These are phyloP conservation scores for Sclerotinia glacialis DNA, from an alignment of 2,329 filamentous ascomycete genomes.

Conservation along the genomic window DNA sequence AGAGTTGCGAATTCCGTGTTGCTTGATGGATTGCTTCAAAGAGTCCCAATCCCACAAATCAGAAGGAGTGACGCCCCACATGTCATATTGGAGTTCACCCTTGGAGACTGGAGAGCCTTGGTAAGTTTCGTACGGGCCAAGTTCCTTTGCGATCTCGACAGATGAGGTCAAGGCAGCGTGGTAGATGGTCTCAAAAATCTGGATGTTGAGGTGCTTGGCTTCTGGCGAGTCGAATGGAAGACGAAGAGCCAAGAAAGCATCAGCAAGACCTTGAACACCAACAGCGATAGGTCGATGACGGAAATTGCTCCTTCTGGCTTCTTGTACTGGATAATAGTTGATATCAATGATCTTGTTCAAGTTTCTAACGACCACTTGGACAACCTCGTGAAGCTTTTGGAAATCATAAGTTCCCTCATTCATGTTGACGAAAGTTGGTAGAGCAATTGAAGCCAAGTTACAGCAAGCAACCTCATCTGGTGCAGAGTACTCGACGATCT, in stretches of 20 bases:
- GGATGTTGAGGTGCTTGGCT: conserved; percentile 89
- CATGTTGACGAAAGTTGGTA: conserved; percentile 89
- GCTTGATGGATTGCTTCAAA: conserved; percentile 85
- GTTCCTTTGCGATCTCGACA: conserved; percentile 75
- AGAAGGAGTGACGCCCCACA: conserved; percentile 93
- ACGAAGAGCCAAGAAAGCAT: conserved; percentile 95
- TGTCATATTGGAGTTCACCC: conserved; percentile 95
- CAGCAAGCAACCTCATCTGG: conserved; percentile 98
- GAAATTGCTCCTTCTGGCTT: conserved; percentile 95
- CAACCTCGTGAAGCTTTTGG: conserved; percentile 92
- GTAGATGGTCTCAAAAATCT: conserved; percentile 99
- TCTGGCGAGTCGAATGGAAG: conserved; percentile 96
- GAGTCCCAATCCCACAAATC: conserved; percentile 95
- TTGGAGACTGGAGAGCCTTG: conserved; percentile 91
- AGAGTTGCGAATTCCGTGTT: conserved; percentile 93
- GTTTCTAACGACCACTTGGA: conserved; percentile 88
- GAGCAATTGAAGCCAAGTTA: conserved; percentile 91
- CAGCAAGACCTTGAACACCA: conserved; percentile 95
- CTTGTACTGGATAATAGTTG: conserved; percentile 96
- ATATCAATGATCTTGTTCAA: conserved; percentile 98
- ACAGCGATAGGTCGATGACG: conserved; percentile 94
- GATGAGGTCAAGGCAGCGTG: conserved; percentile 91
- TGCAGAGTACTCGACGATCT: conserved; percentile 96
- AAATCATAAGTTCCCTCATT: conserved; percentile 86
- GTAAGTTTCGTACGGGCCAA: conserved; percentile 86